Evolutionary conservation across 148 eudicot species (phyloP).

Genomic region (Diospyros kaki): DNA sequence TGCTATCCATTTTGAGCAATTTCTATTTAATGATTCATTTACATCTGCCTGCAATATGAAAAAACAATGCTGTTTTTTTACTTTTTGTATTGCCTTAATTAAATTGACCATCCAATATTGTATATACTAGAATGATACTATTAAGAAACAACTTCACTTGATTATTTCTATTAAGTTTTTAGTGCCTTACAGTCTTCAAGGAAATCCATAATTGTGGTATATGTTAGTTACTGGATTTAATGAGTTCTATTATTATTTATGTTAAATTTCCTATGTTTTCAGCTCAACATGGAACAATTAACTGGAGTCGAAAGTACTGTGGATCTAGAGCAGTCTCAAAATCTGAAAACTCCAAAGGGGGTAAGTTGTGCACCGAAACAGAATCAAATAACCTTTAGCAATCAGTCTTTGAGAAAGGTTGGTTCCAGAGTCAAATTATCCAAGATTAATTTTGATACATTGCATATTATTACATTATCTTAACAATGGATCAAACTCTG

Average conservation of each 20-base stretch:
- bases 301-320: slow-evolving; percentile 10
- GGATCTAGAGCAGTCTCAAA: slow-evolving; percentile 15
- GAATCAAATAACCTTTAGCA: slow-evolving; percentile 20
- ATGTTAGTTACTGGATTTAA: background rate
- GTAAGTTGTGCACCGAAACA: slow-evolving; percentile 15
- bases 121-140: no score
- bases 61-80: background rate
- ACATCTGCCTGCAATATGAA: background rate
- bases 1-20: background rate
- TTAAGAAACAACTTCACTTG: no score
- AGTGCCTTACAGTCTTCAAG: background rate
- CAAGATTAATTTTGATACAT: slow-evolving; percentile 6
- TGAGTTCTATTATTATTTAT: background rate
- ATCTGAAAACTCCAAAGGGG: slow-evolving; percentile 1
- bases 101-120: no score
- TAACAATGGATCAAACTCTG: slow-evolving; percentile 10
- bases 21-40: background rate
- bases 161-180: no score
- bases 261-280: background rate
- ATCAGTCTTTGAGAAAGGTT: slow-evolving; percentile 32
- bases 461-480: background rate
- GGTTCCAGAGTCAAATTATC: slow-evolving; percentile 17
- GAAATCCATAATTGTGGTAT: background rate
- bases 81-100: background rate
- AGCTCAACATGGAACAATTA: background rate